Evolutionary conservation across 225 moss, liverwort and hornwort species (phyloP).

Genomic region (Climacium dendroides): DNA sequence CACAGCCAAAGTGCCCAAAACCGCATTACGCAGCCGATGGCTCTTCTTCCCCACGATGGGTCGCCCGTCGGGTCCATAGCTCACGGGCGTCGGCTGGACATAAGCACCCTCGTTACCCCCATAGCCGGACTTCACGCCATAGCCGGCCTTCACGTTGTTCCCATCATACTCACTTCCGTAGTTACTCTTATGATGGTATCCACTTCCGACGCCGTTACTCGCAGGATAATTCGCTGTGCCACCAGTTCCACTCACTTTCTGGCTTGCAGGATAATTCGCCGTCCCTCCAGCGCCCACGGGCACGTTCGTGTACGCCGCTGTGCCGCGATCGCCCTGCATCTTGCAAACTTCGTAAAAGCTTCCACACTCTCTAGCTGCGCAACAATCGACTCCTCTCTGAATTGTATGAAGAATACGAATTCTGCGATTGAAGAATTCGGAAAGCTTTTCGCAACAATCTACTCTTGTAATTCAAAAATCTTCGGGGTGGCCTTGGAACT

Average conservation of each 20-base stretch:
- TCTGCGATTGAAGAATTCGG: no score
- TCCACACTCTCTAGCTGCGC: no score
- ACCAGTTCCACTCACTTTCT: not conserved
- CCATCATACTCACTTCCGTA: not conserved
- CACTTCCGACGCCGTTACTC: not conserved
- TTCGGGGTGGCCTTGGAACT: fast-evolving
- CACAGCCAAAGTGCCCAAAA: not conserved
- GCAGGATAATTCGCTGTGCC: not conserved
- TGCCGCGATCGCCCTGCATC: not conserved
- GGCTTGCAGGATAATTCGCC: not conserved
- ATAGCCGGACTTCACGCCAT: not conserved
- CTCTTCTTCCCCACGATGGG: not conserved
- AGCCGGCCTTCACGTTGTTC: not conserved
- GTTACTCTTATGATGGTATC: not conserved
- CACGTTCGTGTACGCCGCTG: slow-evolving; percentile 12
- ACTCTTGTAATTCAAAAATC: no score
- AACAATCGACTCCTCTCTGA: not conserved
- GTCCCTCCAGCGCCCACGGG: slow-evolving; percentile 3
- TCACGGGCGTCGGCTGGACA: slow-evolving; percentile 10
- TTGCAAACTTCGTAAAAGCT: not conserved
- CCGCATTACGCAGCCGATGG: not conserved
- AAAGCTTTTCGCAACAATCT: not conserved
- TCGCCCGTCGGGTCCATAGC: not conserved
- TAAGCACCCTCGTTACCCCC: not conserved
- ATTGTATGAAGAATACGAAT: not conserved